Percentiles rank a stretch among this genome's conserved stretches.
phyloP scores from a whole-genome alignment of 306 rosid genomes.

The Trifolium pratense region DNA sequence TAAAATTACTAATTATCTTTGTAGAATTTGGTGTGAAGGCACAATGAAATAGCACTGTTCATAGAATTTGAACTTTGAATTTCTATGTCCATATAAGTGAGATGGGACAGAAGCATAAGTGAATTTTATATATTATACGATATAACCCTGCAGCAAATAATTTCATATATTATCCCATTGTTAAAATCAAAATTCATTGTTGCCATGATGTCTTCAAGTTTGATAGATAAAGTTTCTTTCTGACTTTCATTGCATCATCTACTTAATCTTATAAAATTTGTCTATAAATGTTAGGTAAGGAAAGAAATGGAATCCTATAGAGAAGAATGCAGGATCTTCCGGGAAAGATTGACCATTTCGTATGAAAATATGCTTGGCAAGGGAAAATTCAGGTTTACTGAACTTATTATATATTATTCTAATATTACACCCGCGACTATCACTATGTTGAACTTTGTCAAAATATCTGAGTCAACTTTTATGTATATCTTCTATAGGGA shows the following conservation, averaged over 20 bases:
- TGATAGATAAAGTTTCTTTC: slow-evolving; percentile 20
- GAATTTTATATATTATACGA: too few relatives aligned
- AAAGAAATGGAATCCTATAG: slow-evolving; percentile 62
- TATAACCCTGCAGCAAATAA: neutral
- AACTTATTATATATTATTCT: neutral
- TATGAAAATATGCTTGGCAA: slow-evolving; percentile 46
- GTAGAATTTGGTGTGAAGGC: neutral
- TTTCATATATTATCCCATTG: slow-evolving; percentile 3
- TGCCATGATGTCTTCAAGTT: neutral
- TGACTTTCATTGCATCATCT: slow-evolving; percentile 13
- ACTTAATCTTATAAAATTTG: slow-evolving; percentile 31
- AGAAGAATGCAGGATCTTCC: slow-evolving; percentile 61
- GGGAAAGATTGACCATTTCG: slow-evolving; percentile 46
- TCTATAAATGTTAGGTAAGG: slow-evolving; percentile 57
- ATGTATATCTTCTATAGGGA: neutral
- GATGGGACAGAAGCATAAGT: too few relatives aligned
- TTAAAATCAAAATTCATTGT: neutral
- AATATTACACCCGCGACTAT: neutral
- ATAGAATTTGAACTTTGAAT: too few relatives aligned
- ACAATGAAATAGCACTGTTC: neutral
- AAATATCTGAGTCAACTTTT: neutral
- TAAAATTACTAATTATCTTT: neutral
- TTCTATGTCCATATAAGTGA: too few relatives aligned
- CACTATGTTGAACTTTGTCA: neutral
- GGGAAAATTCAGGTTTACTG: slow-evolving; percentile 61